Evolutionary conservation across 2,329 filamentous ascomycete genomes (phyloP).

Genomic region (Alternaria panax): DNA sequence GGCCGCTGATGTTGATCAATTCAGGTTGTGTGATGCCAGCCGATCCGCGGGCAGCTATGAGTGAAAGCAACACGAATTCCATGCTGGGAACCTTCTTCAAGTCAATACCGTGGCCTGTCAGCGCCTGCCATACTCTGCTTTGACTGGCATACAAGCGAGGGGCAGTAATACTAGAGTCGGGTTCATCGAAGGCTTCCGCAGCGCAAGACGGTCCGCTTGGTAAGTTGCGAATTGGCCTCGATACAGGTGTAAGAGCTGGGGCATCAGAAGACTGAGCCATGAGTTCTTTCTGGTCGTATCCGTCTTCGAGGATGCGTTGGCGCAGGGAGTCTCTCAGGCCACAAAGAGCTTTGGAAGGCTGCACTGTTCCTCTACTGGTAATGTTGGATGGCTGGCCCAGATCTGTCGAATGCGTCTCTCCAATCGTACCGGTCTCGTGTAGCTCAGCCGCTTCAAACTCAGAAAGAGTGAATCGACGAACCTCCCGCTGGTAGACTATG

Average conservation of each 20-base stretch:
- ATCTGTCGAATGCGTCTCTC: neutral
- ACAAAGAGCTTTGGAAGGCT: conserved; percentile 24
- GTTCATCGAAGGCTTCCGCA: conserved; percentile 38
- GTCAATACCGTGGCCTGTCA: conserved; percentile 67
- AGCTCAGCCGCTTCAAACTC: conserved; percentile 44
- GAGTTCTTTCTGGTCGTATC: neutral
- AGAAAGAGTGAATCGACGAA: conserved; percentile 33
- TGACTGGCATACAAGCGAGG: conserved; percentile 57
- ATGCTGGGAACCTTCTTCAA: conserved; percentile 59
- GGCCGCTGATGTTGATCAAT: conserved; percentile 62
- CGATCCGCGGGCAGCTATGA: conserved; percentile 64
- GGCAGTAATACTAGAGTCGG: conserved; percentile 23
- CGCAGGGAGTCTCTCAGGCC: conserved; percentile 29
- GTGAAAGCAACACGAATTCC: conserved; percentile 65
- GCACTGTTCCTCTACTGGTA: neutral
- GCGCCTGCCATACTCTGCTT: conserved; percentile 65
- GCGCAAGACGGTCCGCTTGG: conserved; percentile 10
- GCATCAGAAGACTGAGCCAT: neutral
- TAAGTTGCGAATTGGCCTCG: conserved; percentile 22
- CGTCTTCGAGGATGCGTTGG: conserved; percentile 25
- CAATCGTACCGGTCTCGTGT: conserved; percentile 18
- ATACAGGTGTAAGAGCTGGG: neutral
- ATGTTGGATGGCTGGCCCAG: neutral
- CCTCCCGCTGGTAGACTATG: conserved; percentile 56
- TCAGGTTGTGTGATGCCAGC: conserved; percentile 66